Evolutionary conservation across 306 rosid species (phyloP).

Genomic region (Dicorynia guianensis): DNA sequence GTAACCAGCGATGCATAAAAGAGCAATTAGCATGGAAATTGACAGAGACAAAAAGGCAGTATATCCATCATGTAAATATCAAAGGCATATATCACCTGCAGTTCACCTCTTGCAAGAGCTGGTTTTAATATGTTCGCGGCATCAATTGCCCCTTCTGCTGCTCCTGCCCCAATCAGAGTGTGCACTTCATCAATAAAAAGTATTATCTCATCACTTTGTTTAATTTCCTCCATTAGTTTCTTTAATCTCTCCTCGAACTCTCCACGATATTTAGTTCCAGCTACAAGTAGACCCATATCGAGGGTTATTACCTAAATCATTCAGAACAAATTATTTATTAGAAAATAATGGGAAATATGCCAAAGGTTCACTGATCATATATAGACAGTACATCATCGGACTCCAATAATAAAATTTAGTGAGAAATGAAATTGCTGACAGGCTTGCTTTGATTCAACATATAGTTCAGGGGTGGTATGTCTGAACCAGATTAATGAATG

Average conservation of each 20-base stretch:
- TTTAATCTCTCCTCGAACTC: conserved; percentile 96
- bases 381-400: not conserved
- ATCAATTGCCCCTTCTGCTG: conserved; percentile 98
- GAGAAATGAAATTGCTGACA: not conserved
- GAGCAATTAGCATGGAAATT: not conserved
- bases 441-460: not conserved
- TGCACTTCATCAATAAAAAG: conserved; percentile 95
- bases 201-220: conserved; percentile 94
- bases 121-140: conserved; percentile 96
- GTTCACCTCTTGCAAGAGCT: conserved; percentile 97
- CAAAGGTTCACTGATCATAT: not conserved
- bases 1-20: conserved; percentile 1
- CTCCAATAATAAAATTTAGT: not conserved
- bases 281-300: conserved; percentile 98
- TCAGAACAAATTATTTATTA: conserved; percentile 30
- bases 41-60: not conserved
- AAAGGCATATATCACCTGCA: conserved; percentile 65
- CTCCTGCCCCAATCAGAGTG: conserved; percentile 97
- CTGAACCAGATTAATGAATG: not conserved
- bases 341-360: not conserved
- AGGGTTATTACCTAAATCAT: conserved; percentile 81
- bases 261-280: conserved; percentile 99
- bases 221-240: conserved; percentile 97
- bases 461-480: not conserved
- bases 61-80: conserved; percentile 3